Evolutionary conservation across 164 flowering plant species (phyloP), one percentile per base, ranked within the genome.

Genomic region (Amborella trichopoda): DNA sequence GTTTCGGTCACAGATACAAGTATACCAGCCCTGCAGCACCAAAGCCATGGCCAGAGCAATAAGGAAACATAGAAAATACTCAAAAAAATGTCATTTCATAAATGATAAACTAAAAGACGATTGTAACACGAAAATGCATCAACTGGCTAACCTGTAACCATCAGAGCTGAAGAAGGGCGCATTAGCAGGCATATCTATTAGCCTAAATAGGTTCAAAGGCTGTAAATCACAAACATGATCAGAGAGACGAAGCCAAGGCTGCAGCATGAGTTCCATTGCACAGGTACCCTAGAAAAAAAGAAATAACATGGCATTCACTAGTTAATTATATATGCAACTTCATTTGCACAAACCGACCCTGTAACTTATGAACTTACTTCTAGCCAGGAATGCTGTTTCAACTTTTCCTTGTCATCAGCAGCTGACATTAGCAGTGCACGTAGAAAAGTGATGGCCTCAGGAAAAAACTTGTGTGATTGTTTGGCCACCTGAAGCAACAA

Each of bases 401-500:
- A 52, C 28, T 22, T 53, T 18, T 47, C 49, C 33, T 65, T 71
- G 25, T 61, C 48, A 50, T 57, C 65, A 8, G 58, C 48, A 32
- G 90, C 77, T 54, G 86, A 77, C 60, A 67, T 57, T 54, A 87
- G 67, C 55, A 84, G 43, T 38, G 77, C 67, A 45, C 55, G 71
- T 26, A 87, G 65, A 62, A 84, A 84, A 47, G 68, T 46, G 46
- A 87, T 52, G 28, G 88, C 83, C 71, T 91, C 99, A 37, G 96
- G 95, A 64, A 78, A 91, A 56, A 82, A 76, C 67, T 82, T 91
- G 59, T 38, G 46, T 48, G 96, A 84, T 65, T 84, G 88, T 60
- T 72, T 80, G 28, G 61, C 26, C 10, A 82, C 71, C 99, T 91
- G 61, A 46, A 65, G 20, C 43, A 45, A 12, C 34, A 55, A 37